Base-by-base conservation (phyloP, 345 rosid genomes). In the Zanthoxylum bungeanum region DNA sequence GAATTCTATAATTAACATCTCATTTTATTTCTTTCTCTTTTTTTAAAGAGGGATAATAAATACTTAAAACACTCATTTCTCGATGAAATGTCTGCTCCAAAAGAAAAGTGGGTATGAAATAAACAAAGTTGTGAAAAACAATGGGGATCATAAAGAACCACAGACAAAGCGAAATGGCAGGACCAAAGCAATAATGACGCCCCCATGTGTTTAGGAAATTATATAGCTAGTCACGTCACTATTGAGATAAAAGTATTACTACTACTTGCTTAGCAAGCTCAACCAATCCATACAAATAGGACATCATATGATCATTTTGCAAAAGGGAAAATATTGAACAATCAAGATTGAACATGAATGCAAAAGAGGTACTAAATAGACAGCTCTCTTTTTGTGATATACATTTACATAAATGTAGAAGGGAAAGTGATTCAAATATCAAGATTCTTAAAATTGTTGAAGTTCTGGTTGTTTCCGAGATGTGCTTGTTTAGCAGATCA, bases 161-260 rank as follows among this genome's bases (percentile, higher is more conserved):
- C 47, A 63, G 50, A 47, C 60, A 78, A 37, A 60, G 21, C 44
- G 76, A 74, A 74, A 81, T 74, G 73, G 80, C 75, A 76, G 58
- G 31, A 39, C 46, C n/a, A 59, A 69, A 66, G 83, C 81, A 78
- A 74, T 72, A 69, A 76, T 78, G 68, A 31, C 34, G 70, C 64
- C 72, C 71, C 77, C 78, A 71, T 75, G 69, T 75, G 83, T 81
- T 56, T 76, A 85, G 73, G 68, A 63, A 72, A 57, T n/a, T 40
- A 31, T 57, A 12, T 28, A 67, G 85, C n/a, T n/a, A n/a, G n/a
- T 81, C 74, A 70, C 24, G 85, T 84, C 83, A 73, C 85, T 75
- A 58, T 79, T 79, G 68, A 71, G 17, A 62, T 49, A 52, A 67
- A 65, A 60, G 58, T 47, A 42, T 62, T 53, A 33, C 77, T 62